Base-by-base conservation (phyloP, 2,329 filamentous ascomycete genomes). In the Thelonectria discophora region DNA sequence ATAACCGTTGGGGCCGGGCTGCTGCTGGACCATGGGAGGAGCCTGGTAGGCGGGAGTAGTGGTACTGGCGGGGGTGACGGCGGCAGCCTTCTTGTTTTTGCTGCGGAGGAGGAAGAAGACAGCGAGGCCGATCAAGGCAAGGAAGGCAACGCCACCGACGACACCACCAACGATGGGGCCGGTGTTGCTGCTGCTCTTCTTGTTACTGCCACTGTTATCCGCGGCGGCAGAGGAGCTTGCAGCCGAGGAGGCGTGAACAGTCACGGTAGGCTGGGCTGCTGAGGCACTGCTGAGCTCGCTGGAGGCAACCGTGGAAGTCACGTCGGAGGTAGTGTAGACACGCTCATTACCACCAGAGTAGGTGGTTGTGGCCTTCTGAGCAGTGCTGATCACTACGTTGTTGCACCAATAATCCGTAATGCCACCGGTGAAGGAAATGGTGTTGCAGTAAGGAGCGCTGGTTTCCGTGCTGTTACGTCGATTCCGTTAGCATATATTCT, bases 371-470 rank as follows among this genome's bases (percentile, higher is more conserved):
- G 79, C 75, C 27, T 70, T 64, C 51, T 80, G 76, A 5, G 73
- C 64, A 5, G 72, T 76, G 3, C 75, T 76, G 45, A 75, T 68
- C 50, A 65, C 69, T 20, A 72, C 55, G 10, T 72, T 69, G 59
- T 75, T 75, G 69, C 82, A 84, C 70, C 76, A 82, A 65, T 77
- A 84, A 65, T 83, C 82, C 21, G 71, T 71, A 49, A 83, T 74
- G 15, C 76, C 75, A 17, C 73, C 74, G 3, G 74, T 69, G 66
- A 82, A 82, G 1, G 75, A 75, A 27, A 81, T 72, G 3, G 81
- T 84, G 58, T 80, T 80, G 73, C 82, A 84, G 64, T 74, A 83
- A 1, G 77, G 78, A 2, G 65, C 64, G 2, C 50, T 61, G 0
- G 67, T 62, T 12, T 72, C 71, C 24, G 80, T 80, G 63, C 80